Base-by-base conservation (phyloP, 2,329 filamentous ascomycete species). In the Intubia oerlemansii region DNA sequence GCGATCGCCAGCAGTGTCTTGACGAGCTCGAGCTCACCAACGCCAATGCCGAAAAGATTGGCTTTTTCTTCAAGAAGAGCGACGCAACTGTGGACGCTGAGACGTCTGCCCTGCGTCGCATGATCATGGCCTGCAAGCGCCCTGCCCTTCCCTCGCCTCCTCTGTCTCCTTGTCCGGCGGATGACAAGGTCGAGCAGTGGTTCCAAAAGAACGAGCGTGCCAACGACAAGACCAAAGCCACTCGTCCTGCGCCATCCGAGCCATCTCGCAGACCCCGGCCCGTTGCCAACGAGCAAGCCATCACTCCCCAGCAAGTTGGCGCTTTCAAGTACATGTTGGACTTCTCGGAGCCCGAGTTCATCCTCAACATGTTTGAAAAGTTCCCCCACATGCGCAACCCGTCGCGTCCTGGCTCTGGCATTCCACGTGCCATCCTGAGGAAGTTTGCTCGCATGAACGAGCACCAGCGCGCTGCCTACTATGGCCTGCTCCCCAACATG, bases 391-490 rank as follows among this genome's bases (percentile, higher is more conserved):
- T 44, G 30, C 9, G n/a, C 5, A 15, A 37, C 2, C 37, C 40
- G 1, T 21, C 35, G 12, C 21, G 27, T 4, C 34, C 29, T 1
- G 32, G 25, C 1, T 28, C 30, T 1, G 22, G 16, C 1, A 32
- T 44, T 7, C 40, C 41, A 0, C 6, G 5, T 0, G 28, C 33
- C 18, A 34, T 44, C 4, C 10, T 36, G n/a, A 28, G 23, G 4
- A 35, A 37, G 18, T 52, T 49, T 31, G 29, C 32, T 2, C 37
- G 41, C 0, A 47, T 57, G 27, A 50, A 57, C 14, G 18, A 33
- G 0, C n/a, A 57, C n/a, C 55, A 58, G 18, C 36, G 35, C 2
- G 29, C 36, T 0, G 53, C 53, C 0, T 53, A 55, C 19, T 17
- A 43, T 0, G 44, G 44, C 0, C 41, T 57, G 1, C 41, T 59